Conservation (phyloP, 2,329 filamentous ascomycete species). For the Colletotrichum scovillei region DNA sequence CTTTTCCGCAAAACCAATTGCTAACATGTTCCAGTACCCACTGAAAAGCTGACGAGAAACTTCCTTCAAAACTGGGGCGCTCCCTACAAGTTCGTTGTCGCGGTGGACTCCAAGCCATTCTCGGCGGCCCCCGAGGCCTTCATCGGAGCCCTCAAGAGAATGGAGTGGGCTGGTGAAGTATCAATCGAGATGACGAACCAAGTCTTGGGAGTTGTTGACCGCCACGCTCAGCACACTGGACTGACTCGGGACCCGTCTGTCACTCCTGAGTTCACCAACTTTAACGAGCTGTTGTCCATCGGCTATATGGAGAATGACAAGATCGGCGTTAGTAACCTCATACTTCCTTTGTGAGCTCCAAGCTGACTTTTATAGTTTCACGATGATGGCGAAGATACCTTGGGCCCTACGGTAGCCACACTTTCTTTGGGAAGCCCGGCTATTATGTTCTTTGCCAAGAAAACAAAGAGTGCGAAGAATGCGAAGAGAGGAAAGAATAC, state of each 20-base stretch:
- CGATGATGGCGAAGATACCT: conserved; percentile 72
- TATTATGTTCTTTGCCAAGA: conserved; percentile 68
- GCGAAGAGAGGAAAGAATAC: too few relatives aligned
- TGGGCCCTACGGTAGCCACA: conserved; percentile 72
- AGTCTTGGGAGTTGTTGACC: conserved; percentile 25
- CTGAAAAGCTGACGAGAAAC: conserved; percentile 61
- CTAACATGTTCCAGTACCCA: conserved; percentile 45
- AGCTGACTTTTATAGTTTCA: conserved; percentile 62
- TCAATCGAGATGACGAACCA: conserved; percentile 47
- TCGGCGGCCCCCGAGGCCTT: conserved; percentile 59
- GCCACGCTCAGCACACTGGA: background rate
- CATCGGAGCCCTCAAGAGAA: conserved; percentile 59
- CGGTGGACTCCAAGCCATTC: conserved; percentile 62
- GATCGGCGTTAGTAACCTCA: conserved; percentile 57
- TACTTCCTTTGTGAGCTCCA: background rate
- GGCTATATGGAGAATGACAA: conserved; percentile 71
- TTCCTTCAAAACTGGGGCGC: conserved; percentile 71
- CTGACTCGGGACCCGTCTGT: conserved; percentile 37
- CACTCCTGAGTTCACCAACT: conserved; percentile 50
- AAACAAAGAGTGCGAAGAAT: conserved; percentile 49
- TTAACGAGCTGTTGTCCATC: conserved; percentile 73
- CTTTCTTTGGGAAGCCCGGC: conserved; percentile 69
- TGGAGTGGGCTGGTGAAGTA: conserved; percentile 65
- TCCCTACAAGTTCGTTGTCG: conserved; percentile 74
- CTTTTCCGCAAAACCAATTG: conserved; percentile 31